phyloP scores from a whole-genome alignment of 2,329 filamentous ascomycete genomes.

The Sclerotinia borealis region DNA sequence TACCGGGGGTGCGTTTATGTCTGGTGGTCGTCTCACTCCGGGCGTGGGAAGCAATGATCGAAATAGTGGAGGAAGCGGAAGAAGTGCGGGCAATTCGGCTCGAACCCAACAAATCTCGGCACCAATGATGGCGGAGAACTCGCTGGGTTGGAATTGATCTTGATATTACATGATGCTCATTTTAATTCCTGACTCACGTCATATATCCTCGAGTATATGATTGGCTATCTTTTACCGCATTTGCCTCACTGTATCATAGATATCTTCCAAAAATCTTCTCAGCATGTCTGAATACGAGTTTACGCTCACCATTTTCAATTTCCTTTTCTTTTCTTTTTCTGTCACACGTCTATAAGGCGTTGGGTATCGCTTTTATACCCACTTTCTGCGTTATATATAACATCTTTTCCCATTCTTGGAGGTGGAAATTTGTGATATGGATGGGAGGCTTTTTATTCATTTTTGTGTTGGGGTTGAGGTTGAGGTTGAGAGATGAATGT shows the following conservation, averaged over 20 bases:
- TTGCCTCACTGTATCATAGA: conserved; percentile 27
- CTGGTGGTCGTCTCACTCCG: conserved; percentile 34
- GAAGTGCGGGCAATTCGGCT: conserved; percentile 37
- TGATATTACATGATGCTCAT: conserved; percentile 12
- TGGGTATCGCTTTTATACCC: conserved; percentile 28
- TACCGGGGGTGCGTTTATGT: conserved; percentile 44
- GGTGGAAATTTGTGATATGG: conserved; percentile 20
- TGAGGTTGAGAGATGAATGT: too few relatives aligned
- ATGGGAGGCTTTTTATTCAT: conserved; percentile 27
- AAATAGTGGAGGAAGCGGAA: conserved; percentile 53
- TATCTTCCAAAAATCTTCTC: conserved; percentile 5
- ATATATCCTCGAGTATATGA: conserved; percentile 22
- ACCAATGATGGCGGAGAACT: conserved; percentile 72
- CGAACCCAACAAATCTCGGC: conserved; percentile 65
- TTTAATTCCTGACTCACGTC: conserved; percentile 17
- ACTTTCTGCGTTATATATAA: conserved; percentile 25
- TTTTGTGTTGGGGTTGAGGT: too few relatives aligned
- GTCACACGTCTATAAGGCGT: conserved; percentile 28
- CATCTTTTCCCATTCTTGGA: conserved; percentile 25
- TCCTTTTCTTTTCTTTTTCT: conserved; percentile 30
- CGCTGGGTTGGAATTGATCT: conserved; percentile 66
- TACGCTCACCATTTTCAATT: conserved; percentile 26
- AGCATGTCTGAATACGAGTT: conserved; percentile 21
- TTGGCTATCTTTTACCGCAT: conserved; percentile 11
- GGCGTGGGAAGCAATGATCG: conserved; percentile 34